Evolutionary conservation across 2,329 filamentous ascomycete genomes (phyloP).

Genomic region (Westerdykella ornata): DNA sequence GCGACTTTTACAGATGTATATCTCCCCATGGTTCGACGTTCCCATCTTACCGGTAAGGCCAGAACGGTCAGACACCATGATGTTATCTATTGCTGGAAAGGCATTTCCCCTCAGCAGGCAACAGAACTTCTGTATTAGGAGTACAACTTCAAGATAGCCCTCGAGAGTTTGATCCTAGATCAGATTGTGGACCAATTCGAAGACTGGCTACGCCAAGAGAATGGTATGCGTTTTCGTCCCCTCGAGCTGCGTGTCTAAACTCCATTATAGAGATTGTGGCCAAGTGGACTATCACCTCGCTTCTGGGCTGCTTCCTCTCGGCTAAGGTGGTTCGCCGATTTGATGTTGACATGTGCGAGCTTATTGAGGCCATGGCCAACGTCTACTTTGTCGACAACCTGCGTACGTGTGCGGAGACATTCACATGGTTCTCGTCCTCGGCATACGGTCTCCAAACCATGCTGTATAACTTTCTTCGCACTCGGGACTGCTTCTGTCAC

Average conservation of each 20-base stretch:
- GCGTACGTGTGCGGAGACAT: neutral
- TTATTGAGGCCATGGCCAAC: constrained; percentile 21
- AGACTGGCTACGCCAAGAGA: neutral
- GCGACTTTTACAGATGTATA: constrained; percentile 10
- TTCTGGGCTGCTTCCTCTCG: constrained; percentile 11
- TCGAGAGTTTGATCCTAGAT: constrained; percentile 16
- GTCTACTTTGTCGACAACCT: too few relatives aligned
- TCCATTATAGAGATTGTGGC: constrained; percentile 4
- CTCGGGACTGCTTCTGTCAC: constrained; percentile 29
- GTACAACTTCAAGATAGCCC: constrained; percentile 14
- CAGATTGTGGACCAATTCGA: constrained; percentile 10
- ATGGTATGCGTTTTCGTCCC: neutral
- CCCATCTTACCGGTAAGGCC: constrained; percentile 2
- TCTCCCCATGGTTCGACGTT: constrained; percentile 21
- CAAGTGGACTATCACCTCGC: constrained; percentile 1
- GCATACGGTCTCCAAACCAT: constrained; percentile 18
- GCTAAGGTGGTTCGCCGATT: constrained; percentile 7
- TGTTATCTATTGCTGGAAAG: constrained; percentile 33
- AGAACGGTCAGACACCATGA: constrained; percentile 26
- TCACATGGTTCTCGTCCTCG: constrained; percentile 21
- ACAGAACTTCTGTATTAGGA: constrained; percentile 31
- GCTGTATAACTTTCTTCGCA: constrained; percentile 27
- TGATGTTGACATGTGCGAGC: constrained; percentile 14
- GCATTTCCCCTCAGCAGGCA: constrained; percentile 22
- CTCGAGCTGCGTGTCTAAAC: constrained; percentile 1